phyloP scores from a whole-genome alignment of 2,329 filamentous ascomycete species.

The Lomentospora prolificans region DNA sequence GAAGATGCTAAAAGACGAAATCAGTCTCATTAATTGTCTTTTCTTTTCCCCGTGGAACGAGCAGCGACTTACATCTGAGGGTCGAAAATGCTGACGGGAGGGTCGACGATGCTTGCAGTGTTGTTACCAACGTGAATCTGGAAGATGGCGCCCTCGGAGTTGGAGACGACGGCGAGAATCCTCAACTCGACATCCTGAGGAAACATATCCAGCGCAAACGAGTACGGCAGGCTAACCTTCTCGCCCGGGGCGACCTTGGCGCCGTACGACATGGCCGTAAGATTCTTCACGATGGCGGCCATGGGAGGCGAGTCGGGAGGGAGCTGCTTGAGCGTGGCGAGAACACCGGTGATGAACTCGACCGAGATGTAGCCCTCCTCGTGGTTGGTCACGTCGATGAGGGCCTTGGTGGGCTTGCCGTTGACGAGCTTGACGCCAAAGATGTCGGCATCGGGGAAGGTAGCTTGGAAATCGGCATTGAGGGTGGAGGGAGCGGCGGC shows the following conservation, averaged over 20 bases:
- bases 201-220: slow-evolving; percentile 83
- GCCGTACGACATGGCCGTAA: slow-evolving; percentile 68
- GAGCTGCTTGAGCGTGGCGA: slow-evolving; percentile 48
- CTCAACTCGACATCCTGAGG: slow-evolving; percentile 79
- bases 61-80: slow-evolving; percentile 92
- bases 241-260: slow-evolving; percentile 65
- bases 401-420: slow-evolving; percentile 71
- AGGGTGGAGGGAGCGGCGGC: slow-evolving; percentile 23
- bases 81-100: slow-evolving; percentile 84
- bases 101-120: slow-evolving; percentile 78
- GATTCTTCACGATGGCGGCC: slow-evolving; percentile 65
- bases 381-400: slow-evolving; percentile 76
- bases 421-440: slow-evolving; percentile 96
- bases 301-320: slow-evolving; percentile 33
- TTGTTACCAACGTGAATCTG: slow-evolving; percentile 73
- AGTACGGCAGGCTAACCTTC: slow-evolving; percentile 68
- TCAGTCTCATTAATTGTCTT: not conserved
- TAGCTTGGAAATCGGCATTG: slow-evolving; percentile 55
- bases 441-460: slow-evolving; percentile 64
- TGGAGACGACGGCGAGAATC: slow-evolving; percentile 64
- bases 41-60: no score
- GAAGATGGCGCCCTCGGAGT: slow-evolving; percentile 58
- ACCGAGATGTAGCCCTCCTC: slow-evolving; percentile 69
- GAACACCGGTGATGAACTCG: slow-evolving; percentile 64
- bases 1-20: slow-evolving; percentile 62